Base-by-base conservation (phyloP, 108 stramenopile species). In the Skeletonema marinoi region DNA sequence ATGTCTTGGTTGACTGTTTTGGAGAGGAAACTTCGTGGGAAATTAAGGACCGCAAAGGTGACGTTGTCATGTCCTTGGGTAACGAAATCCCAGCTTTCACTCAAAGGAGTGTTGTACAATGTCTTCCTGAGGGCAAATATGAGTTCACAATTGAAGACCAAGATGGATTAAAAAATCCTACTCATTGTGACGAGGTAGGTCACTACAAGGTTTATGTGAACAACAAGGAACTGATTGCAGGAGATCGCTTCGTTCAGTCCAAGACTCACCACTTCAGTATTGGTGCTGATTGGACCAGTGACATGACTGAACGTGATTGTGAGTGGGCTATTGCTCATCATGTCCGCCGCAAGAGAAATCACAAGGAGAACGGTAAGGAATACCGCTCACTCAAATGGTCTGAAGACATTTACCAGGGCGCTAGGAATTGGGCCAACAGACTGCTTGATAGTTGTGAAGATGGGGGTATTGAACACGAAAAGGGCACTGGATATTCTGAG, bases 361-460 rank as follows among this genome's bases (percentile, higher is more conserved):
- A 61, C 25, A 21, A 69, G 68, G 50, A 69, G 30, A 69, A 64
- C 68, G 33, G 48, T 13, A 78, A 72, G 60, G 19, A 12, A 6
- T 59, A 58, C 7, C 42, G 71, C 2, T 65, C 71, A n/a, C 56
- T 78, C 14, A 64, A 65, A 19, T 78, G 78, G 78, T 48, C 42
- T 3, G 13, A 17, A 13, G 51, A 29, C 1, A 59, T 78, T 38
- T 39, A 61, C 29, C 56, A 32, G 17, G 71, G 72, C 21, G 70
- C 78, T 29, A 58, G 39, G 31, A 38, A 31, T 60, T 72, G 68
- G 32, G 78, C 71, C 32, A 21, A 48, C 7, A 21, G 14, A 7
- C 44, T 78, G 13, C 56, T 67, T 0, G 13, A 19, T 31, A 41
- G 36, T 7, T 77, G 76, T 6, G 39, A 72, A 17, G 54, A 66